Percentiles rank a stretch among this genome's conserved stretches.
phyloP scores from a whole-genome alignment of 345 rosid species.

The Populus davidiana region DNA sequence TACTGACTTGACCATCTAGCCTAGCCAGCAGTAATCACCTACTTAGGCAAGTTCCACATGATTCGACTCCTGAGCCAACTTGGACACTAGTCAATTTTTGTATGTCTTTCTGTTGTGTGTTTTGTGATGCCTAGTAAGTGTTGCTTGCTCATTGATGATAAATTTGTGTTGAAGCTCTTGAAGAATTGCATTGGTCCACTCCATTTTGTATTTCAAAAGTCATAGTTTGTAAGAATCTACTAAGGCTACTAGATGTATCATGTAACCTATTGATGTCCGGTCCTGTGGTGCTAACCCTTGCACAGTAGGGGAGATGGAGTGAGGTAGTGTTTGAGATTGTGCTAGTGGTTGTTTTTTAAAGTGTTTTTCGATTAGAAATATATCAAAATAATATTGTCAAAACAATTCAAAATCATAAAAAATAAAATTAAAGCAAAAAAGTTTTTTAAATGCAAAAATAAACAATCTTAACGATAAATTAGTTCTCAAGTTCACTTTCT shows the following conservation, averaged over 20 bases:
- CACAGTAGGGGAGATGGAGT: too few species aligned
- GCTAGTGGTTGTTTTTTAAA: fast-evolving
- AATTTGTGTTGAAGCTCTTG: neutral
- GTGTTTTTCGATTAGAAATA: too few species aligned
- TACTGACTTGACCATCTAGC: neutral
- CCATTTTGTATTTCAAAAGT: neutral
- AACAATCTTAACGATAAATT: too few species aligned
- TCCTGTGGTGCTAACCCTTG: neutral
- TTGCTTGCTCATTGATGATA: neutral
- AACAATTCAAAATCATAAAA: too few species aligned
- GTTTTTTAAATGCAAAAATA: too few species aligned
- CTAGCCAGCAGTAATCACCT: neutral
- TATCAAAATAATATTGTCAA: too few species aligned
- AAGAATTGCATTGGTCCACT: neutral
- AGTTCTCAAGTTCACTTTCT: neutral
- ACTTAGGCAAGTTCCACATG: neutral
- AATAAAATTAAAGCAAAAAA: too few species aligned
- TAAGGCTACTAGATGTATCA: neutral
- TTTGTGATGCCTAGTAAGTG: neutral
- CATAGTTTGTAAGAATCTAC: neutral
- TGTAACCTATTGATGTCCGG: neutral
- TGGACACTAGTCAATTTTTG: neutral
- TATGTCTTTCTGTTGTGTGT: neutral
- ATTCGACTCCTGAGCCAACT: neutral
- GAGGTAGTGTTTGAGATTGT: too few species aligned